Evolutionary conservation across 2,329 filamentous ascomycete genomes (phyloP).

Genomic region (Penicillium sp.): DNA sequence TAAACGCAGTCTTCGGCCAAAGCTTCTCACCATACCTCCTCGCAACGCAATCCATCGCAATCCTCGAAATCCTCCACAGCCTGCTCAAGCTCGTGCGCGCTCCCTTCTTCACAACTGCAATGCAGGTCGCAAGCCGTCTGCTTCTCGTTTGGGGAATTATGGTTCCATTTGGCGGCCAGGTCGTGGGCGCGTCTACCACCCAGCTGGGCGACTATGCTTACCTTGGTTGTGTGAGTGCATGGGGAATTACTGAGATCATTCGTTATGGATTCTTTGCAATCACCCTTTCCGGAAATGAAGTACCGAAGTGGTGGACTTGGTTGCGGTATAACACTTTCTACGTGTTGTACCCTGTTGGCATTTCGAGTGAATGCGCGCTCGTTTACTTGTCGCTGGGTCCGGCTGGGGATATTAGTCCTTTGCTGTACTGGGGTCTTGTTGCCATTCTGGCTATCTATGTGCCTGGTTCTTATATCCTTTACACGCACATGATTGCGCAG

Average conservation of each 20-base stretch:
- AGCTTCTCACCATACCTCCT: slow-evolving; percentile 41
- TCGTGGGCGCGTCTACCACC: slow-evolving; percentile 27
- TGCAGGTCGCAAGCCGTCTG: slow-evolving; percentile 87
- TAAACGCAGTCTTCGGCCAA: slow-evolving; percentile 48
- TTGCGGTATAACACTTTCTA: slow-evolving; percentile 81
- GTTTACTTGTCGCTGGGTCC: slow-evolving; percentile 68
- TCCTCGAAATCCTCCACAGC: slow-evolving; percentile 81
- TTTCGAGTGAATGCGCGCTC: slow-evolving; percentile 80
- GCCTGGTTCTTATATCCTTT: slow-evolving; percentile 81
- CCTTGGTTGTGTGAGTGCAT: slow-evolving; percentile 67
- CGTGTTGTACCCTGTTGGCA: slow-evolving; percentile 88
- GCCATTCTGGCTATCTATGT: slow-evolving; percentile 73
- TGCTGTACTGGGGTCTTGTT: slow-evolving; percentile 62
- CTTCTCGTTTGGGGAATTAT: slow-evolving; percentile 87
- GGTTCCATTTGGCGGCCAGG: slow-evolving; percentile 58
- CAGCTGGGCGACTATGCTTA: slow-evolving; percentile 44
- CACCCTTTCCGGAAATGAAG: slow-evolving; percentile 54
- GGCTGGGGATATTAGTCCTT: slow-evolving; percentile 53
- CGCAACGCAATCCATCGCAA: slow-evolving; percentile 79
- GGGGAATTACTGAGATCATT: slow-evolving; percentile 88
- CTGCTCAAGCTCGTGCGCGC: slow-evolving; percentile 79
- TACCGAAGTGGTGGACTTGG: slow-evolving; percentile 71
- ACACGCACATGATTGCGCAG: slow-evolving; percentile 94
- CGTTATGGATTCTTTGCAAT: slow-evolving; percentile 90
- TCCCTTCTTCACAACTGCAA: slow-evolving; percentile 77